Evolutionary conservation across 2,329 filamentous ascomycete genomes (phyloP).

Genomic region (Exserohilum turcica): DNA sequence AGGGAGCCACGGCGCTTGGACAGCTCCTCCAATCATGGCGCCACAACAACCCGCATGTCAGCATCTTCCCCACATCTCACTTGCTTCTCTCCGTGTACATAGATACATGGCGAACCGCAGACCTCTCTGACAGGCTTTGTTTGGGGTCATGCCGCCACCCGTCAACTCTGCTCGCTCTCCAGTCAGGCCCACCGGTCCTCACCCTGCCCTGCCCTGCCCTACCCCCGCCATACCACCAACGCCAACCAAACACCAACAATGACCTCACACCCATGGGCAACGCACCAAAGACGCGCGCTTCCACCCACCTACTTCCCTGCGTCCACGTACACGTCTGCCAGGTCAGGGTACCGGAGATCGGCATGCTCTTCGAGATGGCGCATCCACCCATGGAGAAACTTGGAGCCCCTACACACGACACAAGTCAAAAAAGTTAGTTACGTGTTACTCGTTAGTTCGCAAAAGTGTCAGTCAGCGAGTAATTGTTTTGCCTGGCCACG

Average conservation of each 20-base stretch:
- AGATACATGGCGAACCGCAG: conserved; percentile 6
- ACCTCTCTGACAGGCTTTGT: conserved; percentile 9
- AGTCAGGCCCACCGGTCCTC: no score
- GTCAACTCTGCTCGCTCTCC: no score
- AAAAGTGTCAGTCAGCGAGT: conserved; percentile 5
- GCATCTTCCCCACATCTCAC: conserved; percentile 2
- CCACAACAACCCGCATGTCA: background rate
- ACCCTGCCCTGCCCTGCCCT: no score
- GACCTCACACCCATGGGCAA: background rate
- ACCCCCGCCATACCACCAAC: background rate
- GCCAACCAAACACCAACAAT: background rate
- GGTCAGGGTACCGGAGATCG: conserved; percentile 85
- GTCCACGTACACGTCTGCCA: conserved; percentile 53
- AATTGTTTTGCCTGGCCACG: no score
- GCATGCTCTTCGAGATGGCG: conserved; percentile 84
- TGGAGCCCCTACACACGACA: conserved; percentile 67
- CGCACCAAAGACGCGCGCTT: background rate
- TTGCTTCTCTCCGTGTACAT: background rate
- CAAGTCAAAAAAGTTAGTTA: no score
- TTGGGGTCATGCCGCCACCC: conserved; percentile 6
- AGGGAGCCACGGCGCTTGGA: conserved; percentile 5
- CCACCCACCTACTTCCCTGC: conserved; percentile 28
- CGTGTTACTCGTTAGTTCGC: no score
- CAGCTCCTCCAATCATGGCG: background rate
- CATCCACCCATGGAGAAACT: conserved; percentile 91